These are phyloP conservation scores for Aphanomyces astaci DNA, from an alignment of 352 stramenopile species.

Conservation along the genomic window DNA sequence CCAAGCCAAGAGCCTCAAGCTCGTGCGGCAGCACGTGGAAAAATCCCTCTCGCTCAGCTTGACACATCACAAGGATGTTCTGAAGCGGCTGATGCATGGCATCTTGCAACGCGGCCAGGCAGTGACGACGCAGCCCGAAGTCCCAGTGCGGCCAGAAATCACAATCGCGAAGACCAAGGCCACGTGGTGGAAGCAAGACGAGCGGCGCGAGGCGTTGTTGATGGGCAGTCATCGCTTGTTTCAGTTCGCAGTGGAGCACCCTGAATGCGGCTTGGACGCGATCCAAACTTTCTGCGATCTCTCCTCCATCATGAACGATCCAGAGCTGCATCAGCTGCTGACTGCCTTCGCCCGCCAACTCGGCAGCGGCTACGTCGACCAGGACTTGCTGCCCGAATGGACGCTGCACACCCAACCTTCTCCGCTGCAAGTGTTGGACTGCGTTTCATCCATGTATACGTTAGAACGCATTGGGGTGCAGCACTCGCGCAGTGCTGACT, in stretches of 20 bases:
- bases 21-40: slow-evolving; percentile 77
- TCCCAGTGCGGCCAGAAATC: neutral
- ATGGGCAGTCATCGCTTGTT: neutral
- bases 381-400: slow-evolving; percentile 2
- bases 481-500: slow-evolving; percentile 48
- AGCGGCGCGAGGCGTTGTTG: neutral
- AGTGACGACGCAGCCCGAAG: neutral
- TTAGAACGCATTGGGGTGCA: slow-evolving; percentile 64
- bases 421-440: slow-evolving; percentile 39
- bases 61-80: slow-evolving; percentile 80
- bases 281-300: slow-evolving; percentile 17
- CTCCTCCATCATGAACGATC: neutral
- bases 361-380: neutral
- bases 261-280: slow-evolving; percentile 12
- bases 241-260: neutral
- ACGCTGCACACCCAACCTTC: neutral
- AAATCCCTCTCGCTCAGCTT: slow-evolving; percentile 81
- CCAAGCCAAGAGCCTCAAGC: slow-evolving; percentile 29
- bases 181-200: slow-evolving; percentile 11
- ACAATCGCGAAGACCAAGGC: slow-evolving; percentile 1
- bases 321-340: slow-evolving; percentile 7
- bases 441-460: slow-evolving; percentile 56
- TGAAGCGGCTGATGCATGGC: slow-evolving; percentile 79
- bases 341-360: slow-evolving; percentile 8
- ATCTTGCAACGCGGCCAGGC: slow-evolving; percentile 13